These are phyloP conservation scores for Rhizopus stolonifer DNA, from an alignment of 371 early-diverging fungal genomes.

Conservation along the genomic window DNA sequence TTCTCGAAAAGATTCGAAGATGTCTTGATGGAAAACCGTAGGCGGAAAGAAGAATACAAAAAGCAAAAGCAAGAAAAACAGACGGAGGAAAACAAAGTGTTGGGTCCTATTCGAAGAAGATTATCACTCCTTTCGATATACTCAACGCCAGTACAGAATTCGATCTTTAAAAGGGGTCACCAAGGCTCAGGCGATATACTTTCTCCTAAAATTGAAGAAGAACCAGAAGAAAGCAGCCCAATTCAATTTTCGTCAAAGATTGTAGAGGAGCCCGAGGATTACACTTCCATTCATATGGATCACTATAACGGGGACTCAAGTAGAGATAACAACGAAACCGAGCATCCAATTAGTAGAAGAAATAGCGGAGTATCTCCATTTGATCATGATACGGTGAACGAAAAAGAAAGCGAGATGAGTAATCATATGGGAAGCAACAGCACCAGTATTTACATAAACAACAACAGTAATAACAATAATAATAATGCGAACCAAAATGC, in stretches of 20 bases:
- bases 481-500: background rate
- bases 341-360: conserved; percentile 1
- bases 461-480: background rate
- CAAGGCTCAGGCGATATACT: conserved; percentile 2
- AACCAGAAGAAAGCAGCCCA: background rate
- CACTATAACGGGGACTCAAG: background rate
- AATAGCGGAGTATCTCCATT: background rate
- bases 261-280: conserved; percentile 1
- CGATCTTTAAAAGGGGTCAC: conserved; percentile 2
- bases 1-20: conserved; percentile 40
- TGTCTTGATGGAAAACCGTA: conserved; percentile 28
- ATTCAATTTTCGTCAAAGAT: background rate
- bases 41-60: conserved; percentile 26
- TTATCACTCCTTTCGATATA: conserved; percentile 28
- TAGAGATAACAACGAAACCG: background rate
- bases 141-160: conserved; percentile 18
- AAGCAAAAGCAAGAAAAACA: conserved; percentile 12
- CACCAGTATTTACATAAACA: background rate
- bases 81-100: conserved; percentile 8
- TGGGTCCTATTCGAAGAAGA: conserved; percentile 23
- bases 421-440: background rate
- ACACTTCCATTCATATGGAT: conserved; percentile 9
- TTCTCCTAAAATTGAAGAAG: conserved; percentile 5
- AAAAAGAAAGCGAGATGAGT: background rate
- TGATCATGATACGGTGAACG: background rate